Percentiles rank a stretch among this genome's conserved stretches.
Conservation (phyloP, 1,139 yeast genomes). For the Sugiyamaella pinicola region DNA sequence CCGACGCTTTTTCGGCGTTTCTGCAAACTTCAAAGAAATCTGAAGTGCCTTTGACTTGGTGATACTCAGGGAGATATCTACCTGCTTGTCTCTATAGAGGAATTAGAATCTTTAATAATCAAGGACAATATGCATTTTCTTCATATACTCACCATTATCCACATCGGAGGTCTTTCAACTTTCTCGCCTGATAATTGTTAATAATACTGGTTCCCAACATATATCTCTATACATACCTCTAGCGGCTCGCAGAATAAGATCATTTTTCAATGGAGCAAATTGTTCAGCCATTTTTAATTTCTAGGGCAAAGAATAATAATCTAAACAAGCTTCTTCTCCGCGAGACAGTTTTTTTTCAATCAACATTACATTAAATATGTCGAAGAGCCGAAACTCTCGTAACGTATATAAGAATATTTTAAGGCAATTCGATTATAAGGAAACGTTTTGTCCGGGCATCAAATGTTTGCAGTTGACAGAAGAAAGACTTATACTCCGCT, state of each 20-base stretch:
- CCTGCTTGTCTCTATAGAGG: slow-evolving; percentile 71
- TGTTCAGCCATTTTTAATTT: slow-evolving; percentile 15
- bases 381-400: too few relatives aligned
- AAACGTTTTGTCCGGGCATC: too few relatives aligned
- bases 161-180: slow-evolving; percentile 96
- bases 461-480: too few relatives aligned
- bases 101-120: neutral
- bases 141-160: slow-evolving; percentile 76
- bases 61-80: slow-evolving; percentile 71
- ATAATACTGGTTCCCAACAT: neutral
- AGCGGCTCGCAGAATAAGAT: slow-evolving; percentile 88
- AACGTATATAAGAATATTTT: too few relatives aligned
- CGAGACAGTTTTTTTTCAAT: too few relatives aligned
- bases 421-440: too few relatives aligned
- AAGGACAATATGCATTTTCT: slow-evolving; percentile 2
- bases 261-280: slow-evolving; percentile 64
- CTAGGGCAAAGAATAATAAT: too few relatives aligned
- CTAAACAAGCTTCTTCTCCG: too few relatives aligned
- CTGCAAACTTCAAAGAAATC: slow-evolving; percentile 94
- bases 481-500: too few relatives aligned
- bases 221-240: slow-evolving; percentile 42
- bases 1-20: slow-evolving; percentile 91
- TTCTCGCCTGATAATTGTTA: slow-evolving; percentile 52
- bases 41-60: slow-evolving; percentile 78
- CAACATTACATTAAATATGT: too few relatives aligned